Evolutionary conservation across 2,329 filamentous ascomycete species (phyloP).

Genomic region (Venturia aucupariae): DNA sequence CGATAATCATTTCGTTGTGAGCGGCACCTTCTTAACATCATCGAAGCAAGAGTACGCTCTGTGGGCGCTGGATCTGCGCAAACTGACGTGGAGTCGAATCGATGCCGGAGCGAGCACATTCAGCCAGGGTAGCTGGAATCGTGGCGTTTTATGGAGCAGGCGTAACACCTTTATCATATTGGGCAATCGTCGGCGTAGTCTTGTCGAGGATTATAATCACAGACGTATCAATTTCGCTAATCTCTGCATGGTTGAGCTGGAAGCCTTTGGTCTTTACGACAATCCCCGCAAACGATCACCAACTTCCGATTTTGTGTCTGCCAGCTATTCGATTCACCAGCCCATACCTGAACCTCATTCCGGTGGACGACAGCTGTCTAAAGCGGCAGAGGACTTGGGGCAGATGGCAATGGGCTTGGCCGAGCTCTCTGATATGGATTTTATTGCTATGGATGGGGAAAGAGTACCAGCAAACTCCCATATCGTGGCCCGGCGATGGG

Average conservation of each 20-base stretch:
- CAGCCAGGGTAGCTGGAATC: conserved; percentile 95
- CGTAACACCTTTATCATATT: conserved; percentile 93
- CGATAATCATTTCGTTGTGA: conserved; percentile 93
- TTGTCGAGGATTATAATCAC: conserved; percentile 98
- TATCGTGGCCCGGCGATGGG: conserved; percentile 81
- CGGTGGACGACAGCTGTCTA: conserved; percentile 66
- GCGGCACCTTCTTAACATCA: conserved; percentile 92
- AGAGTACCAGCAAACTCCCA: conserved; percentile 89
- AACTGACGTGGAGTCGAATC: conserved; percentile 87
- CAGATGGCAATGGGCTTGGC: conserved; percentile 66
- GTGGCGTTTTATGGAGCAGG: conserved; percentile 85
- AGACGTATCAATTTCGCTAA: conserved; percentile 96
- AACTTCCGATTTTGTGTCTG: conserved; percentile 74
- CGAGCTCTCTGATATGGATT: conserved; percentile 95
- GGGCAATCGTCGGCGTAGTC: conserved; percentile 82
- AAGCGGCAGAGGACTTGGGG: conserved; percentile 76
- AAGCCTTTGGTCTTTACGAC: conserved; percentile 94
- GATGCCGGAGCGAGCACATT: conserved; percentile 92
- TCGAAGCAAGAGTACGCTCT: conserved; percentile 97
- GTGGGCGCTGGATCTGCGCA: conserved; percentile 86
- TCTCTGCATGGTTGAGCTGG: conserved; percentile 91
- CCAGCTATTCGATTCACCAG: conserved; percentile 53
- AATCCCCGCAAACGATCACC: conserved; percentile 75
- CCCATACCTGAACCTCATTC: conserved; percentile 44
- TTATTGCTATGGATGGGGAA: conserved; percentile 83